Conservation (phyloP, 2,329 filamentous ascomycete genomes). For the Thielaviopsis ethacetica region DNA sequence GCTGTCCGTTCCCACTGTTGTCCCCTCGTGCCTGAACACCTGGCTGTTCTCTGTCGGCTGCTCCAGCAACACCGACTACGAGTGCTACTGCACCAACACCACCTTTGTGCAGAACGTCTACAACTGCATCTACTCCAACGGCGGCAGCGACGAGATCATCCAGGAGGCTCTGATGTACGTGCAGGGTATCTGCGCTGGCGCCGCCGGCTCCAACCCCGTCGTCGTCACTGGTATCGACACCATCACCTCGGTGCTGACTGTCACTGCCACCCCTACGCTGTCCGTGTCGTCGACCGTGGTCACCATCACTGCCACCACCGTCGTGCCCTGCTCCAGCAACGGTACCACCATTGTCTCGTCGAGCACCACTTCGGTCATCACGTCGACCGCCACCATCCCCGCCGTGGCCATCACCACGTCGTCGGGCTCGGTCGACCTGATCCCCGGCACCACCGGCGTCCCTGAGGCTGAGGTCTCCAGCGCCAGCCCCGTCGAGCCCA, state of each 20-base stretch:
- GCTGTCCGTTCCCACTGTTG: slow-evolving; percentile 48
- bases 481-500: slow-evolving; percentile 3
- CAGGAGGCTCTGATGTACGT: slow-evolving; percentile 64
- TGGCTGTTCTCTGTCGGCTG: slow-evolving; percentile 64
- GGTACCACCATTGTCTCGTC: slow-evolving; percentile 28
- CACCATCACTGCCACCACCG: slow-evolving; percentile 26
- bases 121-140: slow-evolving; percentile 65
- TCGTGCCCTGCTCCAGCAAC: slow-evolving; percentile 3
- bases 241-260: slow-evolving; percentile 43
- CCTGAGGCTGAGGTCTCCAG: slow-evolving; percentile 2
- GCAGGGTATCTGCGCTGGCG: slow-evolving; percentile 74
- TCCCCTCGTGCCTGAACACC: slow-evolving; percentile 83
- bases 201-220: slow-evolving; percentile 62
- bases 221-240: slow-evolving; percentile 62
- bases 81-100: slow-evolving; percentile 74
- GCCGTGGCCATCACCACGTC: slow-evolving; percentile 30
- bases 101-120: slow-evolving; percentile 67
- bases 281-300: slow-evolving; percentile 35
- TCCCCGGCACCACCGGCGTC: slow-evolving; percentile 12
- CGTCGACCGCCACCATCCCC: slow-evolving; percentile 36
- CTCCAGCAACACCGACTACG: slow-evolving; percentile 64
- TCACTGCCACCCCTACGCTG: slow-evolving; percentile 34
- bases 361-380: slow-evolving; percentile 31
- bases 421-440: slow-evolving; percentile 13
- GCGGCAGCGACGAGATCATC: slow-evolving; percentile 47